Conservation (phyloP, 495 filamentous ascomycete genomes). For the Hypoxylon perforatum region DNA sequence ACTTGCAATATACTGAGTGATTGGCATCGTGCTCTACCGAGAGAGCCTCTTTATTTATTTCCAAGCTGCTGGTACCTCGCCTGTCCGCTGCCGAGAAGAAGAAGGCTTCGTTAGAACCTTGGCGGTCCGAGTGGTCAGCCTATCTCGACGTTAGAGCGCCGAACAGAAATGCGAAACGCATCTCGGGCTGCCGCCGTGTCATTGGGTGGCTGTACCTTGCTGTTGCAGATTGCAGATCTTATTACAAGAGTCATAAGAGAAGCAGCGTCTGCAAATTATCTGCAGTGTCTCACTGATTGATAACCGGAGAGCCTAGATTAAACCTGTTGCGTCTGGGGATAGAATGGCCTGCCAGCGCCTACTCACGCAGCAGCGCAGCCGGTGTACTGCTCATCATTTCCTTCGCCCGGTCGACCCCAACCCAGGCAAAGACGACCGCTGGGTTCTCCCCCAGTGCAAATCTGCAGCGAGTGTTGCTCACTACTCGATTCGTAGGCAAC, state of each 20-base stretch:
- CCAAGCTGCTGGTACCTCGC: conserved; percentile 32
- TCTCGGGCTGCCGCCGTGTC: conserved; percentile 7
- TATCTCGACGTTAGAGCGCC: conserved; percentile 6
- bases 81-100: background rate
- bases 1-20: conserved; percentile 31
- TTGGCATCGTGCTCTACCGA: conserved; percentile 32
- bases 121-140: conserved; percentile 8
- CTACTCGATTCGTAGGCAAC: conserved; percentile 34
- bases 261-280: background rate
- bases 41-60: conserved; percentile 29
- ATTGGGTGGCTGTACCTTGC: conserved; percentile 20
- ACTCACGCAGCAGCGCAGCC: no score
- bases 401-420: conserved; percentile 36
- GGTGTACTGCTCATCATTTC: conserved; percentile 29
- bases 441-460: conserved; percentile 16
- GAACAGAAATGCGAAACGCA: conserved; percentile 2
- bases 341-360: conserved; percentile 12
- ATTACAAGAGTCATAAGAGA: conserved; percentile 29
- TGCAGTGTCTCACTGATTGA: conserved; percentile 37
- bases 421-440: conserved; percentile 29
- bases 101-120: background rate
- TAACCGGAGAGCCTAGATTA: conserved; percentile 34
- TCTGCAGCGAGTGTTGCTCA: conserved; percentile 29
- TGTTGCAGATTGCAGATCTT: conserved; percentile 42
- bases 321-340: conserved; percentile 25